Conservation (phyloP, 2,329 filamentous ascomycete species). For the Cladosporium sp. region DNA sequence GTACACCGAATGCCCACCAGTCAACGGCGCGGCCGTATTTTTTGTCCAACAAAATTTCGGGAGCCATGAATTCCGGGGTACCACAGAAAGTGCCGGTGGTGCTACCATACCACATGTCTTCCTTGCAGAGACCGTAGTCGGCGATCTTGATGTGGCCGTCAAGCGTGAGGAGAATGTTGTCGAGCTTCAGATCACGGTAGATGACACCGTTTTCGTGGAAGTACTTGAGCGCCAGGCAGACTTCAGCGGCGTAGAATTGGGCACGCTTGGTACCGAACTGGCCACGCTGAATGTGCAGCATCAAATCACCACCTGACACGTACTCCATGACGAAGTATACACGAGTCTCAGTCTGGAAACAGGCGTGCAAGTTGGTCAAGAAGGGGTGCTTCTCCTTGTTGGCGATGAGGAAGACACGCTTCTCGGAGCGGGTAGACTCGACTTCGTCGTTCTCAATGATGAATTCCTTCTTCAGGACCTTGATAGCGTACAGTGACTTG, state of each 20-base stretch:
- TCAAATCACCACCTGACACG: constrained; percentile 95
- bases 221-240: constrained; percentile 95
- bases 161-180: constrained; percentile 88
- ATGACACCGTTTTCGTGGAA: constrained; percentile 99
- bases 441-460: constrained; percentile 99
- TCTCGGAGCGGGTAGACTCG: constrained; percentile 95
- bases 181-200: constrained; percentile 78
- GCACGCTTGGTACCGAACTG: constrained; percentile 95
- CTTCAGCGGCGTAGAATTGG: constrained; percentile 97
- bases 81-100: constrained; percentile 98
- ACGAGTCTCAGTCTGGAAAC: constrained; percentile 97
- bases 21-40: constrained; percentile 97
- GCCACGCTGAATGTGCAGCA: constrained; percentile 97
- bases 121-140: constrained; percentile 98
- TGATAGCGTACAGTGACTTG: constrained; percentile 94
- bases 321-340: constrained; percentile 99
- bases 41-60: constrained; percentile 97
- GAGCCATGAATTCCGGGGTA: constrained; percentile 99
- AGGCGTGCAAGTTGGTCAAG: constrained; percentile 90
- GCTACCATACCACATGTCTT: constrained; percentile 99
- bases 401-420: constrained; percentile 93
- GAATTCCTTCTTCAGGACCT: constrained; percentile 99
- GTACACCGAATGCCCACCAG: constrained; percentile 98
- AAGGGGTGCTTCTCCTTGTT: constrained; percentile 98
- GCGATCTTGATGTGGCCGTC: constrained; percentile 98